phyloP scores from a whole-genome alignment of 148 eudicot genomes.

The Limonium bicolor region DNA sequence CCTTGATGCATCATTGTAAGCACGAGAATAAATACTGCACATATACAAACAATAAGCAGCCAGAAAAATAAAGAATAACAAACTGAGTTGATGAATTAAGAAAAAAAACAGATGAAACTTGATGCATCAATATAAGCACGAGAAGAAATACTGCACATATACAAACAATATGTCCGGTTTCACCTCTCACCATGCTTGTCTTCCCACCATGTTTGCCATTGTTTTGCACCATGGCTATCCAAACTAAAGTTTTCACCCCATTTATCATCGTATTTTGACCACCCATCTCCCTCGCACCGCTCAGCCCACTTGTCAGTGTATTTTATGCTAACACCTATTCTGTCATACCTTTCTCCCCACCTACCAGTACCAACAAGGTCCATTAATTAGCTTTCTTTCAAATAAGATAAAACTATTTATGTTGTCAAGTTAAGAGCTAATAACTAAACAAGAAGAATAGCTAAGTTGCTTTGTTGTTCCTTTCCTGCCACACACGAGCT shows the following conservation, averaged over 20 bases:
- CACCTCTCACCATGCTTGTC: constrained; percentile 66
- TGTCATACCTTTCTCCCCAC: constrained; percentile 94
- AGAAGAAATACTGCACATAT: too few species aligned
- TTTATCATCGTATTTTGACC: constrained; percentile 95
- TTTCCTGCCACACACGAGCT: constrained; percentile 93
- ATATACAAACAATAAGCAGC: too few species aligned
- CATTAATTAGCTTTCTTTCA: neutral
- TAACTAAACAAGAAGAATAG: neutral
- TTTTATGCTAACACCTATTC: constrained; percentile 60
- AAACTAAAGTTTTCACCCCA: constrained; percentile 76
- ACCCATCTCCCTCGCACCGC: constrained; percentile 63
- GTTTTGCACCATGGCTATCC: constrained; percentile 52
- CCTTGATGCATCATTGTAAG: too few species aligned
- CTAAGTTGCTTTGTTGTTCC: constrained; percentile 15
- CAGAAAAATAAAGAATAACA: too few species aligned
- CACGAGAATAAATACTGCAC: too few species aligned
- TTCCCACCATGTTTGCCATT: constrained; percentile 92
- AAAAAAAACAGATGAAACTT: too few species aligned
- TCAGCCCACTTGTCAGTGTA: constrained; percentile 99
- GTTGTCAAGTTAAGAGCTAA: neutral
- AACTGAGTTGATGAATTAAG: too few species aligned
- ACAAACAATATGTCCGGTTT: constrained; percentile 87
- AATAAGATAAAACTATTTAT: neutral
- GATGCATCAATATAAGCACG: too few species aligned
- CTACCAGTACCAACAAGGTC: constrained; percentile 26